Evolutionary conservation across 116 monocot species (phyloP).

Genomic region (Cymodocea nodosa): DNA sequence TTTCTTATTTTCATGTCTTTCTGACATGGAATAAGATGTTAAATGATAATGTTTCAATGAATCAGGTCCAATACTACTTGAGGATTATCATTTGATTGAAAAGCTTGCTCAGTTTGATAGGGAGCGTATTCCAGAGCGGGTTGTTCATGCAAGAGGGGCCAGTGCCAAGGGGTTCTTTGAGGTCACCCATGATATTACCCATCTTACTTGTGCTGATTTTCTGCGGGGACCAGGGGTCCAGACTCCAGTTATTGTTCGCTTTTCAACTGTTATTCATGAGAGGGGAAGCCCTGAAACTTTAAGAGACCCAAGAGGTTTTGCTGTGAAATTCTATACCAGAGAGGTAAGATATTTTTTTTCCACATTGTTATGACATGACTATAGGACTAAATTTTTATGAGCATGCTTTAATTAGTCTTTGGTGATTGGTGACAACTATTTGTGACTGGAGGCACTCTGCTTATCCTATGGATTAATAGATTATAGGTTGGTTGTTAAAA

Average conservation of each 20-base stretch:
- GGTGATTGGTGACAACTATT: too few relatives aligned
- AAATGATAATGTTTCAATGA: too few relatives aligned
- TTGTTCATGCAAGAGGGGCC: conserved; percentile 88
- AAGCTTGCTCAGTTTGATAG: conserved; percentile 78
- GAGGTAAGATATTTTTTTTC: conserved; percentile 23
- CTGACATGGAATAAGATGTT: too few relatives aligned
- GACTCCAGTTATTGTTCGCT: conserved; percentile 69
- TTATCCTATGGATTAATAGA: too few relatives aligned
- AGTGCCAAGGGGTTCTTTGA: conserved; percentile 94
- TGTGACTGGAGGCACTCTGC: too few relatives aligned
- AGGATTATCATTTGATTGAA: conserved; percentile 85
- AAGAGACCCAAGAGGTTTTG: conserved; percentile 79
- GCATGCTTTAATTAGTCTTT: too few relatives aligned
- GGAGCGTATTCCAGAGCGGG: conserved; percentile 80
- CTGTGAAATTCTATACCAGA: conserved; percentile 88
- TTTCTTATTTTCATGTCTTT: too few relatives aligned
- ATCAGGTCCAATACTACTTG: conserved; percentile 71
- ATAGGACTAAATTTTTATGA: too few relatives aligned
- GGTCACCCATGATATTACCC: conserved; percentile 69
- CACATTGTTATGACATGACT: background rate
- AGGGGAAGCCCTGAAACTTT: conserved; percentile 85
- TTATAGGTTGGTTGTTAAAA: too few relatives aligned
- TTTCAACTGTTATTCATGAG: conserved; percentile 87
- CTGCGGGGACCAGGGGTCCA: conserved; percentile 75
- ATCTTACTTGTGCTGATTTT: conserved; percentile 89